Percentiles rank a stretch among this genome's conserved stretches.
Evolutionary conservation across 192 early-diverging fungal genomes (phyloP).

Genomic region (Cetraspora pellucida): DNA sequence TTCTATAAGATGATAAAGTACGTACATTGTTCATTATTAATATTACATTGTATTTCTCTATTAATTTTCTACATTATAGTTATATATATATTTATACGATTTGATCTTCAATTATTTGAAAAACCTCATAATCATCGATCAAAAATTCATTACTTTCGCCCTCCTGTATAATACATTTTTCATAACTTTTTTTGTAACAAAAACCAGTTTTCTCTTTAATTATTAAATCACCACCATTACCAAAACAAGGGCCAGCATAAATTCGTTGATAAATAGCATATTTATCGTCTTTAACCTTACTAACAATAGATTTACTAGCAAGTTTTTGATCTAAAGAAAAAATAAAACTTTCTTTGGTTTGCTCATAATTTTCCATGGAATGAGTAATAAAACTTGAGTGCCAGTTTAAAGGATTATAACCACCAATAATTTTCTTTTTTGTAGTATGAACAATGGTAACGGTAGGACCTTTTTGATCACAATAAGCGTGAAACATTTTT

Average conservation of each 20-base stretch:
- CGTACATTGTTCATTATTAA: no score
- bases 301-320: not conserved
- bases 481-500: not conserved
- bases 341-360: not conserved
- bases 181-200: not conserved
- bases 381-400: not conserved
- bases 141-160: not conserved
- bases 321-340: not conserved
- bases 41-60: no score
- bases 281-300: not conserved
- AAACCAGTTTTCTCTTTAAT: not conserved
- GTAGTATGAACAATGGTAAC: constrained; percentile 23
- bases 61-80: no score
- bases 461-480: constrained; percentile 35
- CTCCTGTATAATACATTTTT: not conserved
- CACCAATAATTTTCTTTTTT: constrained; percentile 34
- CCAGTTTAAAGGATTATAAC: constrained; percentile 37
- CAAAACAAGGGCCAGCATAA: not conserved
- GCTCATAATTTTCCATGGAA: not conserved
- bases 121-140: not conserved
- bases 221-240: not conserved
- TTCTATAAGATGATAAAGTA: no score
- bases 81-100: no score
- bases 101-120: not conserved
- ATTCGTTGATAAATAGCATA: not conserved